Base-by-base conservation (phyloP, 2,329 filamentous ascomycete species). In the Calonectria honghensis region DNA sequence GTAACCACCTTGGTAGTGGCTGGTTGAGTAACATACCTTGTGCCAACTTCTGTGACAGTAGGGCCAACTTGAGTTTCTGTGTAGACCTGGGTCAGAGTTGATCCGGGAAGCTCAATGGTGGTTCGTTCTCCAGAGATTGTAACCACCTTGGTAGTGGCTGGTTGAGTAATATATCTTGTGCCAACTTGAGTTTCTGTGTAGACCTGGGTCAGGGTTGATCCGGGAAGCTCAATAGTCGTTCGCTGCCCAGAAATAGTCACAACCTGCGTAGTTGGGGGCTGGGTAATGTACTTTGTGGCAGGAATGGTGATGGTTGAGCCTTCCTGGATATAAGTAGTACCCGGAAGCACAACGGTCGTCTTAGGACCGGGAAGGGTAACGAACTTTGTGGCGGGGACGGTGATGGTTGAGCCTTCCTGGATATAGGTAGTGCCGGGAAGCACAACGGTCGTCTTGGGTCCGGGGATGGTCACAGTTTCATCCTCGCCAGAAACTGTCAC, bases 1-100 rank as follows among this genome's bases (percentile, higher is more conserved):
- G 77, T 80, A 11, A 80, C 66, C 10, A 72, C 27, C 16, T 18
- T 54, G 20, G 54, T 70, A n/a, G 50, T 41, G 29, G 52, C 71
- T 29, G 71, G 65, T 11, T 54, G 65, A 6, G 57, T 69, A 18
- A 79, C 59, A 13, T 41, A 41, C 2, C 16, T 41, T 6, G 39
- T 41, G 39, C 39, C 39, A 41, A 41, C 16, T 41, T 20, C 13
- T 4, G 39, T 41, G 16, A 41, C 29, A 6, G 73, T 73, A 3
- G 35, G 37, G 3, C 68, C 52, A 61, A 64, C 51, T 2, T 32
- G 32, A 45, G 54, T 68, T 24, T 57, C 29, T 27, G 67, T 69
- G 51, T 67, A 39, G 29, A 59, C 32, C n/a, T 59, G 18, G 20
- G 41, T 48, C 41, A 48, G 41, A 9, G 41, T 45, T 18, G 39